Base-by-base conservation (phyloP, 2,329 filamentous ascomycete species). In the Fusarium floridanum region DNA sequence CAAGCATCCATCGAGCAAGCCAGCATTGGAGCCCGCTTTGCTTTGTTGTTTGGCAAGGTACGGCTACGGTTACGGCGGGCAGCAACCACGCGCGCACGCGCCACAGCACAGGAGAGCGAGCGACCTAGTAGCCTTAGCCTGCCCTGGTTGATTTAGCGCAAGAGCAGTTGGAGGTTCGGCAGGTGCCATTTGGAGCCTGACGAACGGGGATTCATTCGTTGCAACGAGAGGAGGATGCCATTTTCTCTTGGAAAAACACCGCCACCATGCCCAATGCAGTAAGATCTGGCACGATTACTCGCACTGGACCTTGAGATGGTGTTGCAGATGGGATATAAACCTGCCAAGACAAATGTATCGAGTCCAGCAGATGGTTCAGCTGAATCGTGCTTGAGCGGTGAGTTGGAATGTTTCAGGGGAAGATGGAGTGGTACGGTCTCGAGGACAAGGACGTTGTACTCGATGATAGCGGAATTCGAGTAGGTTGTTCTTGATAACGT, bases 61-160 rank as follows among this genome's bases (percentile, higher is more conserved):
- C 59, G 60, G 39, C 27, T 34, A 61, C 39, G 61, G 66, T 29
- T 55, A 41, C 37, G 60, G 69, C 61, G 56, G 61, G 56, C 63
- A 72, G 72, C 66, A 70, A 75, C 48, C 68, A 72, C 27, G 50
- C 59, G 60, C 53, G 59, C 70, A 76, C 67, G 67, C 73, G 55
- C 67, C 72, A 74, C 63, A 48, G 34, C 72, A 74, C 63, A 48
- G 34, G 41, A 34, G 36, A 63, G 45, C 57, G 48, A 53, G 37
- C 57, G 27, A 53, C 24, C 48, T n/a, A 53, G 14, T n/a, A 53
- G 14, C 43, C 14, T 48, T 48, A 27, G 43, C 63, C 39, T 50
- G 59, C 61, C 72, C 64, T 36, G 32, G 68, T 64, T 57, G 20
- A 55, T 64, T 62, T 62, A 71, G 67, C 73, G 60, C 37, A 53